phyloP scores from a whole-genome alignment of 257 asterid genomes.

The Ajuga chamaepitys region DNA sequence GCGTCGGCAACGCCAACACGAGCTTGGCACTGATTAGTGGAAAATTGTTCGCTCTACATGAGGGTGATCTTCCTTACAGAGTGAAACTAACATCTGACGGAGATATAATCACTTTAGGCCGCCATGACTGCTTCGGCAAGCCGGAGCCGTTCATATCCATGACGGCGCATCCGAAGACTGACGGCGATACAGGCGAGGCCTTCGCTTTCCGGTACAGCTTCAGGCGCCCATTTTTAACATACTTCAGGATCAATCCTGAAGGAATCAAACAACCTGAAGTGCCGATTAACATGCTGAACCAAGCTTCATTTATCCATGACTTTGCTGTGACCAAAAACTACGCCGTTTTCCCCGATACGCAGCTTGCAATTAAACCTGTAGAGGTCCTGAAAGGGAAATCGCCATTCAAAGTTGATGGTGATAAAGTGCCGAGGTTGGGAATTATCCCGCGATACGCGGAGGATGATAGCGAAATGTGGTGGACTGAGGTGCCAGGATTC shows the following conservation, averaged over 20 bases:
- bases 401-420: conserved; percentile 25
- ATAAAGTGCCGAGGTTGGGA: conserved; percentile 49
- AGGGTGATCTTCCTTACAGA: conserved; percentile 58
- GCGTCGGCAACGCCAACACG: conserved; percentile 58
- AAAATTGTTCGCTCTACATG: conserved; percentile 45
- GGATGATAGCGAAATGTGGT: conserved; percentile 40
- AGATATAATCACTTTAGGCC: conserved; percentile 49
- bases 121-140: conserved; percentile 38
- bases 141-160: conserved; percentile 34
- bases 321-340: conserved; percentile 49
- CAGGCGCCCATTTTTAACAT: conserved; percentile 34
- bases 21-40: conserved; percentile 46
- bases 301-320: conserved; percentile 40
- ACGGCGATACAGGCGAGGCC: conserved; percentile 35
- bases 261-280: conserved; percentile 43
- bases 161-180: conserved; percentile 76
- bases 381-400: conserved; percentile 36
- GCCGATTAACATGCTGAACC: conserved; percentile 32
- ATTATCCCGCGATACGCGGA: conserved; percentile 42
- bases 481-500: conserved; percentile 53
- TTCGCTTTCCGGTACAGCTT: conserved; percentile 49
- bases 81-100: conserved; percentile 32
- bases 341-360: conserved; percentile 47
- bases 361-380: conserved; percentile 32
- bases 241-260: conserved; percentile 27